Conservation (phyloP, 2,329 filamentous ascomycete genomes). For the Curvularia hawaiiensis region DNA sequence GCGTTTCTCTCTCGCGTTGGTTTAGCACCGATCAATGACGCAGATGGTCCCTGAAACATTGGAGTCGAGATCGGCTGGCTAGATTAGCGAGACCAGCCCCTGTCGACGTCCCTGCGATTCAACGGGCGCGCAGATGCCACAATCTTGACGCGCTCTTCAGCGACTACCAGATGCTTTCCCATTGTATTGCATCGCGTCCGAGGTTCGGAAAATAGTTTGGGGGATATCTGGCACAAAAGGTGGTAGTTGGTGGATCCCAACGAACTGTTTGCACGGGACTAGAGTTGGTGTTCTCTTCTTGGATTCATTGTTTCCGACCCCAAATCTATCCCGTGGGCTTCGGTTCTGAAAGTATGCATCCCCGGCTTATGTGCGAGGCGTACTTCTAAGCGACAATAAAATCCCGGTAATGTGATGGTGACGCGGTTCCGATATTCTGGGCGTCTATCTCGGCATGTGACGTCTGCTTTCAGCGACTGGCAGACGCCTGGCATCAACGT, state of each 20-base stretch:
- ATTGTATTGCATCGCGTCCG: not conserved
- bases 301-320: not conserved
- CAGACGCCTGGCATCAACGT: not conserved
- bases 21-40: conserved; percentile 36
- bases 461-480: not conserved
- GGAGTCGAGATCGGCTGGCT: conserved; percentile 25
- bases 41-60: conserved; percentile 32
- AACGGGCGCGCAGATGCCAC: not conserved
- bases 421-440: not conserved
- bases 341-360: not conserved
- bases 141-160: not conserved
- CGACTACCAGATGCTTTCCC: not conserved
- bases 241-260: not conserved
- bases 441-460: not conserved
- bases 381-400: not conserved
- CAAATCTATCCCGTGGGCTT: not conserved
- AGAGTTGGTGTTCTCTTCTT: not conserved
- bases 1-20: conserved; percentile 23
- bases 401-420: not conserved
- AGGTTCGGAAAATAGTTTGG: not conserved
- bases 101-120: conserved; percentile 6
- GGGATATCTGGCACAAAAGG: not conserved
- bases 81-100: conserved; percentile 30
- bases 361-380: not conserved
- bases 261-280: not conserved